phyloP scores from a whole-genome alignment of 805 yeast genomes.

The Ogataea paradorogensis region DNA sequence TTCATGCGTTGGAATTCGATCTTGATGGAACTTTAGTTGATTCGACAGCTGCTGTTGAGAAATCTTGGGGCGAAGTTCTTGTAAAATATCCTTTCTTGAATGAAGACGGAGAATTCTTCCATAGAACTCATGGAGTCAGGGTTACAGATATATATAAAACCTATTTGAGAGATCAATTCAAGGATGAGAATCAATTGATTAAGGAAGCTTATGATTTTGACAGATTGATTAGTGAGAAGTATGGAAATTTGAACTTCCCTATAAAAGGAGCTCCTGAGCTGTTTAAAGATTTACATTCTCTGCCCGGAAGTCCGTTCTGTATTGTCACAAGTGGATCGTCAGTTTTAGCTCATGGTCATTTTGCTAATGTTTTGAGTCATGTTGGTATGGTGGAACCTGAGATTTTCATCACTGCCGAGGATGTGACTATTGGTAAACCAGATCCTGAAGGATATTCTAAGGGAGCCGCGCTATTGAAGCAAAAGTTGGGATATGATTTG shows the following conservation, averaged over 20 bases:
- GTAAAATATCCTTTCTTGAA: constrained; percentile 56
- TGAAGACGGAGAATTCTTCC: constrained; percentile 50
- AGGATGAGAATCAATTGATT: constrained; percentile 15
- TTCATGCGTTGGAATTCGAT: constrained; percentile 54
- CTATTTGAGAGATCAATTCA: constrained; percentile 50
- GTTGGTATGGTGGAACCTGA: constrained; percentile 52
- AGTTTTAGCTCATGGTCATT: constrained; percentile 77
- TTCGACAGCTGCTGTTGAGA: constrained; percentile 79
- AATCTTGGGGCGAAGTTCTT: constrained; percentile 76
- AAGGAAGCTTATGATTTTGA: constrained; percentile 43
- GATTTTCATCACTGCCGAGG: constrained; percentile 78
- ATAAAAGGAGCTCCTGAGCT: constrained; percentile 74
- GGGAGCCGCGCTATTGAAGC: constrained; percentile 49
- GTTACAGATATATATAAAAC: constrained; percentile 73
- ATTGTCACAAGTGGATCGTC: constrained; percentile 83
- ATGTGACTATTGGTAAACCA: constrained; percentile 79
- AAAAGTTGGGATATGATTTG: constrained; percentile 28
- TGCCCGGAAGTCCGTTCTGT: constrained; percentile 68
- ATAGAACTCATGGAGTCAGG: constrained; percentile 79
- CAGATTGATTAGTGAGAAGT: constrained; percentile 65
- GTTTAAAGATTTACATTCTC: constrained; percentile 42
- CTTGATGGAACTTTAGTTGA: constrained; percentile 85
- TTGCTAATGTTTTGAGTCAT: constrained; percentile 55
- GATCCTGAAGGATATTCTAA: constrained; percentile 77
- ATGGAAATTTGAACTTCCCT: constrained; percentile 69